Evolutionary conservation across 768 basidiomycete species (phyloP), one percentile per base, ranked within the genome.

Genomic region (Dictyophora rubrovolvata): DNA sequence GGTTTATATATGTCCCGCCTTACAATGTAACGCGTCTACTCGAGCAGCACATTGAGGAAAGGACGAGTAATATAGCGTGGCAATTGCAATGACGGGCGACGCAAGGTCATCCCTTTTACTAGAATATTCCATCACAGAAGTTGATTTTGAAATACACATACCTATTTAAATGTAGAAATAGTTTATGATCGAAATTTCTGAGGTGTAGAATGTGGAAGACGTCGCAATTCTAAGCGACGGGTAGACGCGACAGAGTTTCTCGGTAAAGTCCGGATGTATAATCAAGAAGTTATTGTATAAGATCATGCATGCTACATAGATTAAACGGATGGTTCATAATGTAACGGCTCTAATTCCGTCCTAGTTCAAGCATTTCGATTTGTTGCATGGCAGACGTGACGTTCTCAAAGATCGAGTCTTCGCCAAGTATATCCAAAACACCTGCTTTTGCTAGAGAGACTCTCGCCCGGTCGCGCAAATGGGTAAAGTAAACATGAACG

Each of bases 401-500:
- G 49, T 75, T 77, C 57, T 72, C 70, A 57, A 72, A 76, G 63
- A 80, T 75, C 5, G 72, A 71, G 21, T 73, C 71, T n/a, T 70
- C 68, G 22, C 79, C 79, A 9, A 83, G 62, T 16, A 81, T 70
- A 3, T 78, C 73, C 42, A 78, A 69, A 47, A 83, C 76, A 2
- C 80, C 79, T 33, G 79, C 80, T 62, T 77, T 79, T 17, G 69
- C 68, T 52, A 82, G 81, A 48, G 70, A 75, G 56, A 69, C 72
- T 55, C 73, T 69, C 14, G 74, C 70, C 9, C 65, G 67, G 5
- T 69, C 67, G 16, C 73, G 71, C 23, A 82, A 69, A 65, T 83
- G 80, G 1, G 81, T 76, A 47, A 82, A 72, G 66, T 74, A 83
- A 21, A 81, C 63, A 17, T 74, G 75, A 21, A 82, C 81, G 23